Conservation (phyloP, 805 yeast species). For the Torulaspora maleeae region DNA sequence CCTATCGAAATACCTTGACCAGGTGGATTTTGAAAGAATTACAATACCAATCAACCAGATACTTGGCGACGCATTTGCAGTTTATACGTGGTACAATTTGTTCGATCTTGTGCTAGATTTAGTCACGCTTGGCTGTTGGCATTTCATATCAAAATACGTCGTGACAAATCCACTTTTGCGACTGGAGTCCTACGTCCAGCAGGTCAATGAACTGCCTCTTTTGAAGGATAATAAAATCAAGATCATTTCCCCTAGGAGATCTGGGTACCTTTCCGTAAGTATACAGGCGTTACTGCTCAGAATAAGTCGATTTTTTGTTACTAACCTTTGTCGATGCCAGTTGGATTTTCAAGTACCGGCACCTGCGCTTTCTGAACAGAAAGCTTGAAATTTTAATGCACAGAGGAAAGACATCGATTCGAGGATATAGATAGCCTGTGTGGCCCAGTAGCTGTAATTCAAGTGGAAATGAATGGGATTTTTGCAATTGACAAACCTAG, state of each 20-base stretch:
- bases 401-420: neutral
- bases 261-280: constrained; percentile 52
- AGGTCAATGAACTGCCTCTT: constrained; percentile 29
- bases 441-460: neutral
- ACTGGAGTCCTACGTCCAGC: constrained; percentile 42
- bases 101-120: constrained; percentile 38
- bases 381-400: neutral
- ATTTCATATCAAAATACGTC: constrained; percentile 33
- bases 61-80: constrained; percentile 40
- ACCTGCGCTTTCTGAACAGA: constrained; percentile 27
- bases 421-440: neutral
- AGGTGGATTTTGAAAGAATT: constrained; percentile 40
- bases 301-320: neutral
- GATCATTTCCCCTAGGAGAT: constrained; percentile 47
- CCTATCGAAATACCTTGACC: constrained; percentile 36
- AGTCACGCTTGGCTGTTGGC: constrained; percentile 41
- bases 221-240: constrained; percentile 28
- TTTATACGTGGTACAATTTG: constrained; percentile 39
- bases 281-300: neutral
- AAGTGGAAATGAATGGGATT: constrained; percentile 72
- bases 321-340: constrained; percentile 10
- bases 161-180: constrained; percentile 32
- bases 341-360: constrained; percentile 52
- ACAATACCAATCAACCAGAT: constrained; percentile 43
- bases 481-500: constrained; percentile 89